Evolutionary conservation across 148 eudicot genomes (phyloP), one percentile per base, ranked within the genome.

Genomic region (Bassia scoparia): DNA sequence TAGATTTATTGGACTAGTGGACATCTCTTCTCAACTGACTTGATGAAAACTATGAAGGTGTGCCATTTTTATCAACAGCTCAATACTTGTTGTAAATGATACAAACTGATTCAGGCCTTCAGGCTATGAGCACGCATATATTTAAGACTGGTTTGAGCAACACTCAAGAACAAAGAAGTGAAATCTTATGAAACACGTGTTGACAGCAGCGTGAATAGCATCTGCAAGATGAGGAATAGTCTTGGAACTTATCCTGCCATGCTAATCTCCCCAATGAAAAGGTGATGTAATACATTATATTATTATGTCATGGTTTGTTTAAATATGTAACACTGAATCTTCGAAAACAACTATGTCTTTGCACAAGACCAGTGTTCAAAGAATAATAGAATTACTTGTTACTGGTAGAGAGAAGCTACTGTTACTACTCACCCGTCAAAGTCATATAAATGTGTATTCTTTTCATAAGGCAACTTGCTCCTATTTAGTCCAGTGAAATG

Each of bases 401-500:
- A n/a, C n/a, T n/a, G n/a, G n/a, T n/a, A n/a, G n/a, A n/a, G n/a
- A n/a, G n/a, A n/a, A n/a, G n/a, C n/a, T 16, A 14, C 3, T 16
- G 3, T 41, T 49, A 53, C 23, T 27, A 60, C 79, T 86, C 87
- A 86, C 99, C 99, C 99, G 41, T 95, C 99, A 63, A 96, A 95
- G 99, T 95, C 97, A 95, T 87, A 89, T 91, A 95, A 33, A 91
- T 88, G 79, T 95, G 99, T 83, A 95, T 83, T 95, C 99, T 81
- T 81, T 87, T 95, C 94, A 95, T 95, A 91, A 91, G 69, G 89
- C 81, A 27, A 95, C 99, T 86, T 91, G 99, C 78, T 88, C 83
- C 24, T 89, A 83, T 88, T 89, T 20, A 95, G 81, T 74, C 99
- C 99, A 1, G 99, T 95, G 83, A 91, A 95, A 52, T 95, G 62